Conservation (phyloP, 345 rosid genomes). For the Stellera chamaejasme region DNA sequence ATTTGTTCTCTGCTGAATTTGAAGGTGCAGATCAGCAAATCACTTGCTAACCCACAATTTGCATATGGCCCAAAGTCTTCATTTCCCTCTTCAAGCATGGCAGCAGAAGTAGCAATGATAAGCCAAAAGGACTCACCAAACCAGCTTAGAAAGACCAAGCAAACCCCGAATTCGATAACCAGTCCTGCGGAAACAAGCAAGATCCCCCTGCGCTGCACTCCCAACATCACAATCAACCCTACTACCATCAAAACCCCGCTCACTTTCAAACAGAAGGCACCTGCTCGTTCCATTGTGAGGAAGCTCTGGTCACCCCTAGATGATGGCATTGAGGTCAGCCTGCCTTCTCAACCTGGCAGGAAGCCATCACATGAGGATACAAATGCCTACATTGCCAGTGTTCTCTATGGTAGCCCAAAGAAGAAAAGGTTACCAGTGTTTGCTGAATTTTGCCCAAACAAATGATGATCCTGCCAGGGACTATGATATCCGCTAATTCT, state of each 20-base stretch:
- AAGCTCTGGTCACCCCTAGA: slow-evolving; percentile 55
- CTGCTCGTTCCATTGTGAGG: slow-evolving; percentile 2
- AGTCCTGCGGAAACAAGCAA: slow-evolving; percentile 2
- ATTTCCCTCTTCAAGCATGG: slow-evolving; percentile 9
- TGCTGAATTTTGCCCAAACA: slow-evolving; percentile 21
- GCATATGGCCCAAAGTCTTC: slow-evolving; percentile 18
- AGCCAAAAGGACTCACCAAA: slow-evolving; percentile 7
- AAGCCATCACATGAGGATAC: slow-evolving; percentile 21
- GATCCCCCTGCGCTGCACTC: slow-evolving; percentile 7
- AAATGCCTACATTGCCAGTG: slow-evolving; percentile 18
- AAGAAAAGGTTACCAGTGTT: slow-evolving; percentile 36
- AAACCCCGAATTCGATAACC: background rate
- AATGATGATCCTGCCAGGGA: slow-evolving; percentile 5
- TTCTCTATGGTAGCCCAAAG: slow-evolving; percentile 22
- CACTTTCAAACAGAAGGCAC: background rate
- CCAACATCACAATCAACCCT: slow-evolving; percentile 10
- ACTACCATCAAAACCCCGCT: slow-evolving; percentile 8
- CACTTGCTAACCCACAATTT: slow-evolving; percentile 15
- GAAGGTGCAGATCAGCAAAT: slow-evolving; percentile 21
- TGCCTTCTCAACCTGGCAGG: slow-evolving; percentile 21
- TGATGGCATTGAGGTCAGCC: slow-evolving; percentile 49
- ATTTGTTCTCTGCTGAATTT: slow-evolving; percentile 10
- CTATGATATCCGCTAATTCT: too few species aligned
- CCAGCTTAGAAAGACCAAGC: background rate
- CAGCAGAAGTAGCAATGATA: slow-evolving; percentile 14